Conservation (phyloP, 805 yeast species). For the Groenewaldozyma salmanticensis region DNA sequence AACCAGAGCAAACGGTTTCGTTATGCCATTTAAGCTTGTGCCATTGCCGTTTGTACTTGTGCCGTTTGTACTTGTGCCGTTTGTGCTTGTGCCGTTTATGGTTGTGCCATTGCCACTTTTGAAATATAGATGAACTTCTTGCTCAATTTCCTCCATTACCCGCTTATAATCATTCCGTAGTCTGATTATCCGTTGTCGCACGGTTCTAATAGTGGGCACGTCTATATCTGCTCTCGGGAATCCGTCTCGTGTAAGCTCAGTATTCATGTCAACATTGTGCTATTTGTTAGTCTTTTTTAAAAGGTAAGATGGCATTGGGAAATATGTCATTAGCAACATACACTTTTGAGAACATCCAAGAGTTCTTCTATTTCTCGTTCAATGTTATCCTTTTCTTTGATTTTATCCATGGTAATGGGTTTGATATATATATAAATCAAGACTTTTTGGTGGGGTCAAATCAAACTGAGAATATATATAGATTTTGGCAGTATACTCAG, state of each 20-base stretch:
- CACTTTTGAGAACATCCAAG: conserved; percentile 32
- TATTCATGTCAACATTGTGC: conserved; percentile 51
- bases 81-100: not conserved
- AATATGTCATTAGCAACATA: not conserved
- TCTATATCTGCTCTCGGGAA: conserved; percentile 82
- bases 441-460: too few relatives aligned
- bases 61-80: not conserved
- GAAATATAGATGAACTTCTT: conserved; percentile 35
- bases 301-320: conserved; percentile 1
- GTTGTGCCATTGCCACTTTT: conserved; percentile 2
- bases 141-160: conserved; percentile 39
- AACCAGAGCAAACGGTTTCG: conserved; percentile 29
- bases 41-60: not conserved
- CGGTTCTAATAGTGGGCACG: conserved; percentile 52
- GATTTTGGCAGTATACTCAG: not conserved
- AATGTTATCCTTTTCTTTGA: not conserved
- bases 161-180: conserved; percentile 58
- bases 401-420: not conserved
- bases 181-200: conserved; percentile 56
- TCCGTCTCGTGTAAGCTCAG: conserved; percentile 68
- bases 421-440: too few relatives aligned
- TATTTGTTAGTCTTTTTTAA: conserved; percentile 7
- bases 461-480: not conserved
- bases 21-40: not conserved
- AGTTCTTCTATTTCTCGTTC: conserved; percentile 35